A percentile compares a stretch with the other conserved stretches of the same genome.
These are phyloP conservation scores for Colletotrichum sp. DNA, from an alignment of 2,329 filamentous ascomycete species.

Conservation along the genomic window DNA sequence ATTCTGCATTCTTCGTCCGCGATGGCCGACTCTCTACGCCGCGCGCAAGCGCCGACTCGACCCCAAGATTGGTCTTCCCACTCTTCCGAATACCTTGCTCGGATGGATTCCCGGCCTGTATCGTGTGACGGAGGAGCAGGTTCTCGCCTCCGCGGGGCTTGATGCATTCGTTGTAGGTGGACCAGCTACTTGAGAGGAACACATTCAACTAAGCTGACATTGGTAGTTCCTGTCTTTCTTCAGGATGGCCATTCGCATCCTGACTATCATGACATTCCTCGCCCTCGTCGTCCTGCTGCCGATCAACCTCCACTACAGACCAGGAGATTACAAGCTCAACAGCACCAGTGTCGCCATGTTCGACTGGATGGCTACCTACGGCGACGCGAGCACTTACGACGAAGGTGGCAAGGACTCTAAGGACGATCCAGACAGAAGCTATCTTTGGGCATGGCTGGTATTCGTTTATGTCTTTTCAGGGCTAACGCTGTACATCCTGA, in stretches of 20 bases:
- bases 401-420: constrained; percentile 37
- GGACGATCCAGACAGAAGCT: constrained; percentile 48
- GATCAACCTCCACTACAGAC: constrained; percentile 74
- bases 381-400: constrained; percentile 16
- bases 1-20: constrained; percentile 84
- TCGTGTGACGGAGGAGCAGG: constrained; percentile 84
- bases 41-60: constrained; percentile 81
- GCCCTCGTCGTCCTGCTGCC: constrained; percentile 82
- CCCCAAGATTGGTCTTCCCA: constrained; percentile 66
- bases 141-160: constrained; percentile 87
- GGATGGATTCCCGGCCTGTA: constrained; percentile 93
- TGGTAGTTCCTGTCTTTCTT: constrained; percentile 85
- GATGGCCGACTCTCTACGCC: constrained; percentile 91
- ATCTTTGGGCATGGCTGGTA: constrained; percentile 91
- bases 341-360: neutral
- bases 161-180: constrained; percentile 86
- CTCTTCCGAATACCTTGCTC: constrained; percentile 82
- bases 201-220: neutral
- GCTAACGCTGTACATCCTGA: constrained; percentile 82
- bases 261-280: constrained; percentile 81
- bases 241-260: constrained; percentile 89
- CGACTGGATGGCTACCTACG: neutral
- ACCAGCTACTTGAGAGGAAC: neutral
- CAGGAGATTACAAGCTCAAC: constrained; percentile 4
- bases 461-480: constrained; percentile 93